phyloP scores from a whole-genome alignment of 2,329 filamentous ascomycete species.

The Didymella sp. region DNA sequence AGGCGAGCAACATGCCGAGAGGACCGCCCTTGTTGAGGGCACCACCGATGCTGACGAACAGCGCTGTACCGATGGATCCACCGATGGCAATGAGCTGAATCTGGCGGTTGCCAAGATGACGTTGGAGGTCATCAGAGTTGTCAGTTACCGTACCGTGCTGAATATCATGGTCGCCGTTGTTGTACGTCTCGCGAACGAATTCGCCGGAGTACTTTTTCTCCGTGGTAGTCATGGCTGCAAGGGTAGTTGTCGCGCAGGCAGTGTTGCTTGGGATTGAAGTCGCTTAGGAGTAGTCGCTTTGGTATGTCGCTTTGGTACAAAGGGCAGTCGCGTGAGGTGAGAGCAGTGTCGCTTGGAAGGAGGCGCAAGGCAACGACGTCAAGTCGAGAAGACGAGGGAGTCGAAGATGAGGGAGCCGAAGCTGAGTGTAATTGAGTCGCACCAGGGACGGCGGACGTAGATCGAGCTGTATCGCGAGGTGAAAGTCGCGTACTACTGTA shows the following conservation, averaged over 20 bases:
- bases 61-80: conserved; percentile 53
- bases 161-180: conserved; percentile 32
- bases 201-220: conserved; percentile 44
- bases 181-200: conserved; percentile 36
- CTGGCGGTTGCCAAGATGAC: conserved; percentile 50
- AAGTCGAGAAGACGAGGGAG: conserved; percentile 24
- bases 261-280: conserved; percentile 16
- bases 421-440: conserved; percentile 30
- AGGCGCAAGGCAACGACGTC: conserved; percentile 23
- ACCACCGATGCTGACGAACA: conserved; percentile 68
- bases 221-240: conserved; percentile 40
- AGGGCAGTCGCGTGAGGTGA: conserved; percentile 15
- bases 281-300: conserved; percentile 8
- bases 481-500: conserved; percentile 27
- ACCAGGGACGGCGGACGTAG: conserved; percentile 34
- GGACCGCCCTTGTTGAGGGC: conserved; percentile 61
- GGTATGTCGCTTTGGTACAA: conserved; percentile 18
- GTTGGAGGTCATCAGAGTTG: conserved; percentile 49
- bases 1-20: conserved; percentile 65
- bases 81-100: conserved; percentile 53
- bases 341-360: conserved; percentile 22
- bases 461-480: conserved; percentile 20
- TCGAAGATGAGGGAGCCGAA: conserved; percentile 29
- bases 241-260: conserved; percentile 29
- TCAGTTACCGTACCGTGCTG: conserved; percentile 41